A percentile compares a stretch with the other conserved stretches of the same genome.
These are phyloP conservation scores for Trypethelium eluteriae DNA, from an alignment of 495 filamentous ascomycete species.

Conservation along the genomic window DNA sequence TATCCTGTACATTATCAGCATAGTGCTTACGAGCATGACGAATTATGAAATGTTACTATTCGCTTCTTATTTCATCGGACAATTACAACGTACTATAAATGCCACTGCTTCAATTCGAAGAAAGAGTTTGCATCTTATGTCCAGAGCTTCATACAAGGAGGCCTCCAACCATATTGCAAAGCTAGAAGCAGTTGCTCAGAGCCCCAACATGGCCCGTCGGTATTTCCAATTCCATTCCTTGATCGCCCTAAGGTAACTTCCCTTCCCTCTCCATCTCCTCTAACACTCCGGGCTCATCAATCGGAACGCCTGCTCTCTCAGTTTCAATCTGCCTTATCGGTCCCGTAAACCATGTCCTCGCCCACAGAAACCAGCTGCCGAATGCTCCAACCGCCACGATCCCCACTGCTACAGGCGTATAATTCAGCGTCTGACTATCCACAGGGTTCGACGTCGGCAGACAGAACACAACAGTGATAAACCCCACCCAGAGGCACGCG, in stretches of 20 bases:
- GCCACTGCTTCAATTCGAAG: too few relatives aligned
- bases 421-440: constrained; percentile 52
- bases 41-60: too few relatives aligned
- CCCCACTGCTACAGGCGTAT: constrained; percentile 57
- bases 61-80: too few relatives aligned
- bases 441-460: constrained; percentile 56
- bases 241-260: constrained; percentile 9
- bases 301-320: constrained; percentile 42
- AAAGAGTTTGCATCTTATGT: too few relatives aligned
- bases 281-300: constrained; percentile 43
- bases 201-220: background rate
- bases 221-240: too few relatives aligned
- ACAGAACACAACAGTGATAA: constrained; percentile 57
- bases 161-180: too few relatives aligned
- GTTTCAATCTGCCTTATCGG: constrained; percentile 49
- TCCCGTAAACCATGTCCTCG: constrained; percentile 51
- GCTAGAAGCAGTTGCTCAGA: background rate
- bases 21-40: too few relatives aligned
- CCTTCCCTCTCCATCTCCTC: constrained; percentile 37
- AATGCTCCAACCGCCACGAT: constrained; percentile 47
- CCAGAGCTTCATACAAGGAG: too few relatives aligned
- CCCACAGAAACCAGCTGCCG: constrained; percentile 44
- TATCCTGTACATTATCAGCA: too few relatives aligned
- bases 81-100: too few relatives aligned
- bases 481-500: constrained; percentile 45